Percentiles rank a stretch among this genome's conserved stretches.
These are phyloP conservation scores for Cubamyces sp. DNA, from an alignment of 768 basidiomycete species.

Conservation along the genomic window DNA sequence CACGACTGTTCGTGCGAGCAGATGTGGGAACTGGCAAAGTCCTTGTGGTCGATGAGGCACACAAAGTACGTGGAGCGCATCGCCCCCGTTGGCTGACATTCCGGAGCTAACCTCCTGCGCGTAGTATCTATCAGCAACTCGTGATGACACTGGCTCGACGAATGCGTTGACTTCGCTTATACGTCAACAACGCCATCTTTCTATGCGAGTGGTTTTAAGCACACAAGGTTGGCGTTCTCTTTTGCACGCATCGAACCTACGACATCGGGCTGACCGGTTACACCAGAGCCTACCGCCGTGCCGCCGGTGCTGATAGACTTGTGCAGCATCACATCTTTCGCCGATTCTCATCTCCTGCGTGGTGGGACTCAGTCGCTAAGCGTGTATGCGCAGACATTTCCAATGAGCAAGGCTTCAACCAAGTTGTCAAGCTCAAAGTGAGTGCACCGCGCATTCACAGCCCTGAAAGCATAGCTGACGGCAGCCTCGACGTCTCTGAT, in stretches of 20 bases:
- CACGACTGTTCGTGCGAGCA: slow-evolving; percentile 64
- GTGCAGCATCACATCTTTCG: slow-evolving; percentile 70
- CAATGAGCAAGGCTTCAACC: slow-evolving; percentile 62
- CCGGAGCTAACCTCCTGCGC: neutral
- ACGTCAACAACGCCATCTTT: slow-evolving; percentile 72
- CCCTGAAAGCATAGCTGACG: neutral
- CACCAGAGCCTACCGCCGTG: slow-evolving; percentile 70
- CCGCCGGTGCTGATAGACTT: slow-evolving; percentile 70
- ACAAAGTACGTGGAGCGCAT: slow-evolving; percentile 53
- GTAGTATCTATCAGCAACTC: slow-evolving; percentile 61
- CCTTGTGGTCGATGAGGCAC: slow-evolving; percentile 75
- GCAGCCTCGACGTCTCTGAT: neutral
- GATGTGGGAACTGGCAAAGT: slow-evolving; percentile 66
- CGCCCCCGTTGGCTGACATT: neutral
- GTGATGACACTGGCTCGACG: slow-evolving; percentile 55
- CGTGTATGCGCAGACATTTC: slow-evolving; percentile 71
- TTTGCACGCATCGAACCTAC: neutral
- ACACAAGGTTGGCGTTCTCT: slow-evolving; percentile 58
- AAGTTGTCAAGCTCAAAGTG: slow-evolving; percentile 68
- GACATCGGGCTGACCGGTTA: neutral
- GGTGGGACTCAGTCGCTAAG: slow-evolving; percentile 72
- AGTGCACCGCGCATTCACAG: slow-evolving; percentile 7
- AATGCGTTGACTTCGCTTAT: slow-evolving; percentile 60
- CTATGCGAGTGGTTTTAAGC: slow-evolving; percentile 73
- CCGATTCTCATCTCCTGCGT: slow-evolving; percentile 74